Evolutionary conservation across 1,284 basidiomycete species (phyloP), one percentile per base, ranked within the genome.

Genomic region (Cystobasidiaceae sp.): DNA sequence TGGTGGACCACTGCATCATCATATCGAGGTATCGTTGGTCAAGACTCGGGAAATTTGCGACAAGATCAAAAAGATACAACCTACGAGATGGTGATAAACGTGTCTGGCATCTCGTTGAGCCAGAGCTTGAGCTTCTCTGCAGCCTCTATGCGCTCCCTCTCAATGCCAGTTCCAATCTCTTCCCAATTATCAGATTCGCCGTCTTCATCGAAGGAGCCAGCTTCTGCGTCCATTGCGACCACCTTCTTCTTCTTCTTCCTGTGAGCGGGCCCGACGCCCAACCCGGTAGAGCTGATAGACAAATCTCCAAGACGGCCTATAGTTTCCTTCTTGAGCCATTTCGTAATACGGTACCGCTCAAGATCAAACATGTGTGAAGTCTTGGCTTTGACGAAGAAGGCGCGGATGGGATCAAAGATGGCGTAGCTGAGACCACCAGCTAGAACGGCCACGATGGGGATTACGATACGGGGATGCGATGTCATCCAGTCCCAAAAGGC

Each of bases 331-430:
- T 74, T 73, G n/a, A 75, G 30, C 74, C 74, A 75, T 28, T 59
- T 58, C 6, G 73, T 63, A 3, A 72, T 6, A 3, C 43, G 30
- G 59, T 68, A 73, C 17, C 49, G 28, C 9, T 58, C 27, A 32
- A 62, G 82, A 73, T 93, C 85, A 73, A 96, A 93, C 79, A 89
- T 89, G 52, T 89, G 83, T 60, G 88, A 80, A 72, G 97, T 80
- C 72, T 92, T 89, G 23, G 84, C 85, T 78, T 91, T 83, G 0
- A 97, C 84, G 80, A 88, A 90, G 68, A 93, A 82, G 3, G 85
- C 83, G 46, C 94, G 86, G 33, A 98, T 84, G 0, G 93, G 93
- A 74, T 97, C 92, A 73, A 96, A 96, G 69, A 96, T 83, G 4
- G 88, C 88, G 75, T 94, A 96, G 28, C 89, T 90, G 51, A 97